A percentile compares a stretch with the other conserved stretches of the same genome.
Conservation (phyloP, 257 asterid genomes). For the Gentiana macrophylla region DNA sequence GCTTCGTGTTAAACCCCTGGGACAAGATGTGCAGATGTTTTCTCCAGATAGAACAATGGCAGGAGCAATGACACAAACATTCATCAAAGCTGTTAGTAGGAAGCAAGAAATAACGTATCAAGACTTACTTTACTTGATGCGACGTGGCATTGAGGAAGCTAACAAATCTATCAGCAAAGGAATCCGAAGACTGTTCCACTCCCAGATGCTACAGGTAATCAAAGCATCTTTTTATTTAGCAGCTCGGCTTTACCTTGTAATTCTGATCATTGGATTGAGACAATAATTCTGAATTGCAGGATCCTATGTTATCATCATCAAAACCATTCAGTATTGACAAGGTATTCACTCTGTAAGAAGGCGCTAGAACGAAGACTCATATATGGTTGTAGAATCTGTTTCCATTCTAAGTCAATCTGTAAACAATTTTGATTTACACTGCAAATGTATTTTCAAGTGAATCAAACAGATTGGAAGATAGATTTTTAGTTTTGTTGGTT, state of each 20-base stretch:
- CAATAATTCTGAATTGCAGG: conserved; percentile 24
- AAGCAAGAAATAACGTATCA: conserved; percentile 29
- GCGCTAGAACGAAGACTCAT: not conserved
- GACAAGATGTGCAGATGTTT: conserved; percentile 31
- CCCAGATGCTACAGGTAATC: conserved; percentile 50
- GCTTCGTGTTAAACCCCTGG: not conserved
- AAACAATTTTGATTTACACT: too few relatives aligned
- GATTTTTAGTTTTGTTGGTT: too few relatives aligned
- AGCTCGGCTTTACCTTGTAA: too few relatives aligned
- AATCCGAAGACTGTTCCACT: conserved; percentile 32
- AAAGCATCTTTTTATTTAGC: conserved; percentile 1
- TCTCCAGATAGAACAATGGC: conserved; percentile 29
- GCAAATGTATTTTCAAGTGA: too few relatives aligned
- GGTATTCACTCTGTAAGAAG: conserved; percentile 31
- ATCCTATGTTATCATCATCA: conserved; percentile 45
- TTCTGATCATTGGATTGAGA: not conserved
- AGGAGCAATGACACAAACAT: conserved; percentile 63
- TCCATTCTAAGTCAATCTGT: too few relatives aligned
- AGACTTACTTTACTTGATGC: conserved; percentile 34
- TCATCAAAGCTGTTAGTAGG: conserved; percentile 37
- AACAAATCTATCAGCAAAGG: conserved; percentile 16
- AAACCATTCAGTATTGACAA: conserved; percentile 21
- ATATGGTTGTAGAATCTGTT: too few relatives aligned
- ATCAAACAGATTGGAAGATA: too few relatives aligned
- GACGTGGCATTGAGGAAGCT: conserved; percentile 27